Evolutionary conservation across 352 stramenopile species (phyloP).

Genomic region (Phytopythium litorale): DNA sequence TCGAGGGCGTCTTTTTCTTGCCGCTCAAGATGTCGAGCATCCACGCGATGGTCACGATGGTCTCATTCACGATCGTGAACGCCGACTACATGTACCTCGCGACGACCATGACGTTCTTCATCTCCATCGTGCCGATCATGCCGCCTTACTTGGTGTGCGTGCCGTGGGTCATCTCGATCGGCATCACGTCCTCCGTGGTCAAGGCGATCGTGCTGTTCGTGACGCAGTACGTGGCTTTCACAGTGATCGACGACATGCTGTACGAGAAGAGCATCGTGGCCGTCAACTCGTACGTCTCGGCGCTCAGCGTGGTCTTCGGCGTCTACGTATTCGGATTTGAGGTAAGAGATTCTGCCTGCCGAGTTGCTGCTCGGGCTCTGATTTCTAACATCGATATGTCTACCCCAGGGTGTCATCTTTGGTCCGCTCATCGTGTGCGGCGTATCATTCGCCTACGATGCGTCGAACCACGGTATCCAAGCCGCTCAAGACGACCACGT

Average conservation of each 20-base stretch:
- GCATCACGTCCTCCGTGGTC: conserved; percentile 75
- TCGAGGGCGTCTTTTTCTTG: conserved; percentile 86
- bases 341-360: conserved; percentile 21
- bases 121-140: conserved; percentile 88
- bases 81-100: conserved; percentile 85
- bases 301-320: conserved; percentile 81
- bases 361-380: not conserved
- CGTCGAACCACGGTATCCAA: conserved; percentile 85
- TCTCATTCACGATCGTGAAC: conserved; percentile 84
- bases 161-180: conserved; percentile 78
- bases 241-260: conserved; percentile 82
- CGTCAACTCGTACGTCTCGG: conserved; percentile 84
- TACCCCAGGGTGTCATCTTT: conserved; percentile 73
- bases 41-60: conserved; percentile 82
- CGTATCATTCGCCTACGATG: conserved; percentile 82
- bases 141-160: conserved; percentile 83
- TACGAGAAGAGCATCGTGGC: conserved; percentile 87
- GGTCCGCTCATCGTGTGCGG: conserved; percentile 78
- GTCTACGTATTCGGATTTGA: conserved; percentile 88
- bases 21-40: conserved; percentile 88
- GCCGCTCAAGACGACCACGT: conserved; percentile 68
- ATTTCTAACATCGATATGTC: not conserved
- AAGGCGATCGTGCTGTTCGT: conserved; percentile 76
- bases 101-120: conserved; percentile 84
- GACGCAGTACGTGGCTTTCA: conserved; percentile 85